phyloP scores from a whole-genome alignment of 2,329 filamentous ascomycete genomes.

The Claviceps pazoutovae region DNA sequence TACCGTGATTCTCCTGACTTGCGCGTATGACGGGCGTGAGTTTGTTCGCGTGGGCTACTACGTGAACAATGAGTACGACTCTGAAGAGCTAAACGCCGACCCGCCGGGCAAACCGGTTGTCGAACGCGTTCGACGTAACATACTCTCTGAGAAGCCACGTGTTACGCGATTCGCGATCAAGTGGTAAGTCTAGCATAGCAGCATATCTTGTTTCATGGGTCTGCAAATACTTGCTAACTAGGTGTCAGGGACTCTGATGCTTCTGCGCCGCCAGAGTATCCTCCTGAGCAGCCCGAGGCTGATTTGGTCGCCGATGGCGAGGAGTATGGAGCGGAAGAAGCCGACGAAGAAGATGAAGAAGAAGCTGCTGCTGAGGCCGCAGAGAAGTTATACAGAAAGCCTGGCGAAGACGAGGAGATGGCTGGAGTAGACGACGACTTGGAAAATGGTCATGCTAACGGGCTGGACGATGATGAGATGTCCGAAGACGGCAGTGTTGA shows the following conservation, averaged over 20 bases:
- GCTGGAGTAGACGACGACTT: constrained; percentile 46
- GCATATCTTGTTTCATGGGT: neutral
- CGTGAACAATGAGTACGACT: constrained; percentile 98
- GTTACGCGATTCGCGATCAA: constrained; percentile 98
- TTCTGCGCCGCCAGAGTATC: constrained; percentile 87
- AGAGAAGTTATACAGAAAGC: constrained; percentile 24
- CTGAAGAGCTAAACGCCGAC: constrained; percentile 75
- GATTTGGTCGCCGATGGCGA: constrained; percentile 76
- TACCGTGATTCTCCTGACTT: constrained; percentile 90
- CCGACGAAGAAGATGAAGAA: constrained; percentile 54
- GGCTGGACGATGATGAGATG: constrained; percentile 49
- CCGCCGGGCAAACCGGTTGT: constrained; percentile 85
- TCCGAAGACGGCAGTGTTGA: constrained; percentile 68
- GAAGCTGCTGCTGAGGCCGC: constrained; percentile 36
- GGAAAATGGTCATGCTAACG: constrained; percentile 21
- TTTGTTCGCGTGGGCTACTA: constrained; percentile 99
- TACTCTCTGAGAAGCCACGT: constrained; percentile 91
- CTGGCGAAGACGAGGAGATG: constrained; percentile 61
- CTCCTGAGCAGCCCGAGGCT: constrained; percentile 93
- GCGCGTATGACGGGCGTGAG: constrained; percentile 89
- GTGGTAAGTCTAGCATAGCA: constrained; percentile 49
- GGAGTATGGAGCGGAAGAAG: constrained; percentile 83
- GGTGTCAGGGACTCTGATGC: constrained; percentile 81
- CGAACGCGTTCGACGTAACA: constrained; percentile 82
- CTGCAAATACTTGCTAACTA: neutral